Conservation (phyloP, 2,329 filamentous ascomycete genomes). For the Zymoseptoria crescenta region DNA sequence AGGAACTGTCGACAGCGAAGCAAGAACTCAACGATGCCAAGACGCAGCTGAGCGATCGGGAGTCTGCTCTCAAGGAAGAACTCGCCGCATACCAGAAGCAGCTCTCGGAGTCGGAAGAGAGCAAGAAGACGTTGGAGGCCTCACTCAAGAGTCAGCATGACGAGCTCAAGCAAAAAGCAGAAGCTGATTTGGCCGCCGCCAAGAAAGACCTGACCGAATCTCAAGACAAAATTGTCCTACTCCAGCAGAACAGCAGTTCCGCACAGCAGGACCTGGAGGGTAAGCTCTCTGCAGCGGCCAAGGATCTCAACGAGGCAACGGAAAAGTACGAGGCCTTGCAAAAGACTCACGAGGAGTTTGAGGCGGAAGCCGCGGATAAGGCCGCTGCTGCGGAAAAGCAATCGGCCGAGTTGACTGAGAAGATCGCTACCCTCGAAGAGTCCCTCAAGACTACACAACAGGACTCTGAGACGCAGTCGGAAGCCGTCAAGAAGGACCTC, state of each 20-base stretch:
- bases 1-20: constrained; percentile 8
- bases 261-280: constrained; percentile 10
- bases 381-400: background rate
- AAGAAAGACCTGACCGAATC: constrained; percentile 11
- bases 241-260: constrained; percentile 9
- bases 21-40: constrained; percentile 10
- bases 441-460: background rate
- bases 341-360: constrained; percentile 10
- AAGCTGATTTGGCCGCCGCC: constrained; percentile 7
- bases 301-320: constrained; percentile 11
- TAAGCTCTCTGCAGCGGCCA: constrained; percentile 3
- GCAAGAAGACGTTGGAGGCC: constrained; percentile 6
- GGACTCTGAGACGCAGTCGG: constrained; percentile 4
- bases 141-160: constrained; percentile 8
- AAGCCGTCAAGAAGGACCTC: constrained; percentile 11
- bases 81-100: constrained; percentile 10
- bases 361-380: constrained; percentile 10
- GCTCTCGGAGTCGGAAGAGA: constrained; percentile 7
- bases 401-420: background rate
- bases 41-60: constrained; percentile 6
- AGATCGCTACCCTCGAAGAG: background rate
- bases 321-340: constrained; percentile 13
- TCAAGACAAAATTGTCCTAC: constrained; percentile 5
- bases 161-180: constrained; percentile 10
- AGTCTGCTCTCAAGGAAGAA: constrained; percentile 9